A percentile compares a stretch with the other conserved stretches of the same genome.
These are phyloP conservation scores for Rugosomyces carneus DNA, from an alignment of 1,284 basidiomycete genomes.

Conservation along the genomic window DNA sequence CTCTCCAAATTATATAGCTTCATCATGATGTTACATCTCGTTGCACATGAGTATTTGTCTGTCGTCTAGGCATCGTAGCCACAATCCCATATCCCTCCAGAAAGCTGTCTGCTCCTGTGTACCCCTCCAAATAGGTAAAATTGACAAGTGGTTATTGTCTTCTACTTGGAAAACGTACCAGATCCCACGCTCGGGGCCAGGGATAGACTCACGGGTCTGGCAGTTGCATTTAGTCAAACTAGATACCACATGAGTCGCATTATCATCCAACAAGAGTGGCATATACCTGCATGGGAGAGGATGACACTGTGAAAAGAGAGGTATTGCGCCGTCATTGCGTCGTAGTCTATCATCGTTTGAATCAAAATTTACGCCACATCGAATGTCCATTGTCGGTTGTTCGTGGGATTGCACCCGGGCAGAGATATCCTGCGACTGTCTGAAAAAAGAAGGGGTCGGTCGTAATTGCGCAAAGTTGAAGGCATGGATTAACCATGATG, in stretches of 20 bases:
- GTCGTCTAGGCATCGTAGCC: slow-evolving; percentile 31
- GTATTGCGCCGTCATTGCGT: slow-evolving; percentile 45
- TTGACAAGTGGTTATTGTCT: slow-evolving; percentile 32
- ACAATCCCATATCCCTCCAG: slow-evolving; percentile 16
- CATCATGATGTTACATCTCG: no score
- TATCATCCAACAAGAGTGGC: background rate
- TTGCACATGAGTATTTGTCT: no score
- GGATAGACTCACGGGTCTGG: background rate
- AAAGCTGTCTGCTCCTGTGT: slow-evolving; percentile 20
- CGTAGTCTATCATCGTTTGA: slow-evolving; percentile 22
- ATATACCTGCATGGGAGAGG: slow-evolving; percentile 39
- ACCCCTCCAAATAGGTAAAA: slow-evolving; percentile 37
- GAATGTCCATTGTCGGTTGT: no score
- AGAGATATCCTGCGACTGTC: background rate
- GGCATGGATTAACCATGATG: slow-evolving; percentile 12
- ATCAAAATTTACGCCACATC: background rate
- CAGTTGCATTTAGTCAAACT: slow-evolving; percentile 15
- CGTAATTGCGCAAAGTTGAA: slow-evolving; percentile 34
- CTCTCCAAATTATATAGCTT: no score
- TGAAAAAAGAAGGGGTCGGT: slow-evolving; percentile 32
- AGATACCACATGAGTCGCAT: slow-evolving; percentile 1
- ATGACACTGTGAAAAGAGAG: slow-evolving; percentile 50
- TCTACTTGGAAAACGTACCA: slow-evolving; percentile 38
- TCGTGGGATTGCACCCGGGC: background rate
- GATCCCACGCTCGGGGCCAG: slow-evolving; percentile 26